Conservation (phyloP, 1,139 yeast species). For the Wickerhamomyces sp. region DNA sequence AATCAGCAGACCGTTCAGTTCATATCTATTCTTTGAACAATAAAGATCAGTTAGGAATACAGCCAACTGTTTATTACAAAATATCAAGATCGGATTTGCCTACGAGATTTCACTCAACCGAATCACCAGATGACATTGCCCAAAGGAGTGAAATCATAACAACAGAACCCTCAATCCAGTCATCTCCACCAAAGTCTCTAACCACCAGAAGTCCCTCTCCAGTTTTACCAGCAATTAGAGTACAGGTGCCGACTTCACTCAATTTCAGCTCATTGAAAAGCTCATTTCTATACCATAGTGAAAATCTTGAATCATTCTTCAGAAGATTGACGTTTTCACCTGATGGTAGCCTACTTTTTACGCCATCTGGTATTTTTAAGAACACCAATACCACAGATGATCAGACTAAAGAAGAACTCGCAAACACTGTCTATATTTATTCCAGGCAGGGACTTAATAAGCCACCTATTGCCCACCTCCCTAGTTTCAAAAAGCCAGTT, state of each 20-base stretch:
- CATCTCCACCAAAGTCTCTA: background rate
- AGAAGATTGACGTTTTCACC: slow-evolving; percentile 83
- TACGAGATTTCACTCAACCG: slow-evolving; percentile 11
- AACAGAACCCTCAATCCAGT: background rate
- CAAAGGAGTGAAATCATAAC: slow-evolving; percentile 1
- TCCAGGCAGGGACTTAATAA: slow-evolving; percentile 63
- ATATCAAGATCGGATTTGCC: slow-evolving; percentile 45
- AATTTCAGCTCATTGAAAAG: slow-evolving; percentile 27
- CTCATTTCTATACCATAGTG: slow-evolving; percentile 67
- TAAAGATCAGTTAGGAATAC: slow-evolving; percentile 18
- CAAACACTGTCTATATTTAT: slow-evolving; percentile 74
- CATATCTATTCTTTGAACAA: slow-evolving; percentile 48
- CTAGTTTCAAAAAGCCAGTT: slow-evolving; percentile 81
- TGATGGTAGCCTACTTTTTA: slow-evolving; percentile 75
- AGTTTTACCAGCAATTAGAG: slow-evolving; percentile 35
- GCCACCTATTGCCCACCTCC: slow-evolving; percentile 71
- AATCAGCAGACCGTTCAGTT: slow-evolving; percentile 84
- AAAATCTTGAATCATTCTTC: slow-evolving; percentile 84
- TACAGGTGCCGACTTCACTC: slow-evolving; percentile 27
- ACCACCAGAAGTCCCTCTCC: slow-evolving; percentile 23
- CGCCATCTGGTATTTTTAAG: slow-evolving; percentile 77
- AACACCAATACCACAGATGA: slow-evolving; percentile 16
- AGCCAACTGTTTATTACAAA: slow-evolving; percentile 39
- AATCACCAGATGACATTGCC: background rate
- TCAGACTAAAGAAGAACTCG: slow-evolving; percentile 30